Percentiles rank a stretch among this genome's conserved stretches.
Conservation (phyloP, 345 rosid species). For the Murraya koenigii region DNA sequence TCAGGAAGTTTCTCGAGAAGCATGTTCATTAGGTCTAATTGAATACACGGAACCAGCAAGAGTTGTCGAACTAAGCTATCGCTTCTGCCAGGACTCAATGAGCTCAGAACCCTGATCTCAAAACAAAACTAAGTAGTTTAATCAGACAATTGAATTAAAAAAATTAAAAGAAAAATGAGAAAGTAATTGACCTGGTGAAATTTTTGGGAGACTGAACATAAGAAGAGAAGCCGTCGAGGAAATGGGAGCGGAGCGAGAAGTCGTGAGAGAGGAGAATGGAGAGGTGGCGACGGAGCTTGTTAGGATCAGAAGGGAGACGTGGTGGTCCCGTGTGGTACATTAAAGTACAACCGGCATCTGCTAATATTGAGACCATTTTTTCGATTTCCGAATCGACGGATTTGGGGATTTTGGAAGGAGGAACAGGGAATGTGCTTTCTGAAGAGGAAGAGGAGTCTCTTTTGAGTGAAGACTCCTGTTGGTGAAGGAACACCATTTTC, state of each 20-base stretch:
- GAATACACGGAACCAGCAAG: conserved; percentile 61
- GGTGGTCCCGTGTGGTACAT: conserved; percentile 59
- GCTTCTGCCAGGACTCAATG: conserved; percentile 37
- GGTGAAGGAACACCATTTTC: conserved; percentile 59
- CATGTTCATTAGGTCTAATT: conserved; percentile 56
- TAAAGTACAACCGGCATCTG: conserved; percentile 76
- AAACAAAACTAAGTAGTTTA: neutral
- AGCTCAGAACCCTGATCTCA: conserved; percentile 46
- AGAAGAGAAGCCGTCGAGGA: conserved; percentile 50
- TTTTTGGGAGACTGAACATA: conserved; percentile 51
- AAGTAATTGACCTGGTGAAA: conserved; percentile 45
- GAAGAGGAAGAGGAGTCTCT: conserved; percentile 40
- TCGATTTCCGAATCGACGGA: conserved; percentile 35
- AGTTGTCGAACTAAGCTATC: conserved; percentile 61
- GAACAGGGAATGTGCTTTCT: conserved; percentile 25
- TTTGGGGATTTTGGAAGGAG: conserved; percentile 42
- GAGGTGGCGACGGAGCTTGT: conserved; percentile 63
- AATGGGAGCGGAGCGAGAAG: conserved; percentile 37
- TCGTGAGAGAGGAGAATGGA: conserved; percentile 39
- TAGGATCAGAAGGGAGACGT: conserved; percentile 59
- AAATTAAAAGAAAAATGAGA: too few relatives aligned
- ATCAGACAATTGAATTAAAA: neutral
- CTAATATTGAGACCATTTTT: conserved; percentile 55
- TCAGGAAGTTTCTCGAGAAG: conserved; percentile 84
- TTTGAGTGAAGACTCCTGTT: conserved; percentile 46